Evolutionary conservation across 2,329 filamentous ascomycete species (phyloP).

Genomic region (Pseudogymnoascus sp.): DNA sequence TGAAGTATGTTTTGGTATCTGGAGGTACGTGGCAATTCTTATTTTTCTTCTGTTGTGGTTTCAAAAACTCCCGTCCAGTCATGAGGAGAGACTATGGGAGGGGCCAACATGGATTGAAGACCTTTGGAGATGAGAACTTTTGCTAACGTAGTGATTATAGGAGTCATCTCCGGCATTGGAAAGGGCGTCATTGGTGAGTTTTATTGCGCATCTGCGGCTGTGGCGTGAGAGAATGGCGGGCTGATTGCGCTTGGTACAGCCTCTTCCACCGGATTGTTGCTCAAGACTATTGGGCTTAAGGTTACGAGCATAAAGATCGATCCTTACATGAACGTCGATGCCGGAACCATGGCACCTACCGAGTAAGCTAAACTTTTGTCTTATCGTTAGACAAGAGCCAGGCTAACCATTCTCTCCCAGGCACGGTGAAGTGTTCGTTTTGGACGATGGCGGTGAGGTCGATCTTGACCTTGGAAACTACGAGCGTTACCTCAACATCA

Average conservation of each 20-base stretch:
- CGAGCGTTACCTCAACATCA: conserved; percentile 74
- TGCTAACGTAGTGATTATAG: conserved; percentile 22
- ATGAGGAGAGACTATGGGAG: background rate
- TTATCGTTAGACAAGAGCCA: conserved; percentile 18
- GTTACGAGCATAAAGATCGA: conserved; percentile 63
- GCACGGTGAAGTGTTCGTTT: conserved; percentile 84
- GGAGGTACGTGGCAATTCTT: conserved; percentile 46
- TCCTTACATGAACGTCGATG: conserved; percentile 69
- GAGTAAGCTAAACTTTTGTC: conserved; percentile 39
- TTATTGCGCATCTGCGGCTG: conserved; percentile 10
- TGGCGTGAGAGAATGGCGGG: conserved; percentile 6
- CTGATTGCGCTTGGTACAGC: conserved; percentile 37
- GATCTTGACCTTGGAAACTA: conserved; percentile 71
- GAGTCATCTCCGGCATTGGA: conserved; percentile 48
- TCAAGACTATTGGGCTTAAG: conserved; percentile 74
- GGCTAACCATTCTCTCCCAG: conserved; percentile 31
- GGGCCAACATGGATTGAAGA: background rate
- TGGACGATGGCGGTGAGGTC: conserved; percentile 72
- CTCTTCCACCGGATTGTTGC: conserved; percentile 63
- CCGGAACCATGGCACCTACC: conserved; percentile 62
- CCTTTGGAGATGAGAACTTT: background rate
- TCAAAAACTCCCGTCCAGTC: background rate
- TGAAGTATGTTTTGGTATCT: conserved; percentile 77
- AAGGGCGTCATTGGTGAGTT: conserved; percentile 59
- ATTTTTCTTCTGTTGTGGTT: background rate